Percentiles rank a stretch among this genome's conserved stretches.
Evolutionary conservation across 2,329 filamentous ascomycete species (phyloP).

Genomic region (Cercospora sp.): DNA sequence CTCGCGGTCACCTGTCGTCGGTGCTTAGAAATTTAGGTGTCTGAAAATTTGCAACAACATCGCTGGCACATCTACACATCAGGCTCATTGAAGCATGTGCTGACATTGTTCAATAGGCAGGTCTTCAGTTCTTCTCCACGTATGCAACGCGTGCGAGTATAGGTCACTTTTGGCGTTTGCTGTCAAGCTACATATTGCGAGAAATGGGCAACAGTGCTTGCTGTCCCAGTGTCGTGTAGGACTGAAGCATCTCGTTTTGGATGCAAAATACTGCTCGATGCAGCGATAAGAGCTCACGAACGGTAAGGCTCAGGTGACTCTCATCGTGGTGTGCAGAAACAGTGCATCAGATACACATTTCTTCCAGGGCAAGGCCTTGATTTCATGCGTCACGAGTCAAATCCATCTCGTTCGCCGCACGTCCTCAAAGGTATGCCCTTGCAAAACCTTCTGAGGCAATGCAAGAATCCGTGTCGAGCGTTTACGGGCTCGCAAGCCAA

Average conservation of each 20-base stretch:
- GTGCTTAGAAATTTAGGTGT: conserved; percentile 50
- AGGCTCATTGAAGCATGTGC: not conserved
- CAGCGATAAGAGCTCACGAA: not conserved
- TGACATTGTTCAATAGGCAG: not conserved
- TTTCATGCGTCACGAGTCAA: not conserved
- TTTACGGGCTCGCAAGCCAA: not conserved
- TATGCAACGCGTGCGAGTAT: not conserved
- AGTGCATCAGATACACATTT: not conserved
- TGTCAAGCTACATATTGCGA: not conserved
- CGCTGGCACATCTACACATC: not conserved
- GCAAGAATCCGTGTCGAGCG: not conserved
- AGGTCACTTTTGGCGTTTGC: not conserved
- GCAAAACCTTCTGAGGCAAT: not conserved
- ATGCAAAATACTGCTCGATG: not conserved
- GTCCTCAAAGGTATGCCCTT: not conserved
- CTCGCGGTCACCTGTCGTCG: conserved; percentile 42
- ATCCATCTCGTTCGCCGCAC: not conserved
- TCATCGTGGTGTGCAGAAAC: not conserved
- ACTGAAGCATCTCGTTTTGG: not conserved
- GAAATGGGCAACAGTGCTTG: not conserved
- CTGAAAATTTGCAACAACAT: not conserved
- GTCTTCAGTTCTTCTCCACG: not conserved
- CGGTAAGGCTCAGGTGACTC: not conserved
- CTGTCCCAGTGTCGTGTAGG: not conserved
- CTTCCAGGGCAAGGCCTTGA: not conserved